Evolutionary conservation across 331 rosid species (phyloP).

Genomic region (Quercus tomentella): DNA sequence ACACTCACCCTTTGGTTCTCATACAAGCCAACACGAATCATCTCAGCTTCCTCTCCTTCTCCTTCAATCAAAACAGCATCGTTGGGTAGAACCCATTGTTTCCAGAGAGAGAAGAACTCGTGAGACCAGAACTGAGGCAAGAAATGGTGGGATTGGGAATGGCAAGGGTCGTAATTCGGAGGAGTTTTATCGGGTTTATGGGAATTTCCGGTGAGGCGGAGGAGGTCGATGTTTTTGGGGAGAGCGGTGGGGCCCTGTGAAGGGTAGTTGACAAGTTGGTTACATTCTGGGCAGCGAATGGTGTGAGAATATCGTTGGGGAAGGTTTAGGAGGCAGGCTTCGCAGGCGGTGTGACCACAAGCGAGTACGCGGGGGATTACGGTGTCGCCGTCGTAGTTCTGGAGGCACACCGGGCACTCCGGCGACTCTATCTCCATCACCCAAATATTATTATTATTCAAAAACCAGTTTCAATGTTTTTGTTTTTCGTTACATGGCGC

Average conservation of each 20-base stretch:
- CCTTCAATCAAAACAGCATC: conserved; percentile 41
- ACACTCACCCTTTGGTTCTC: conserved; percentile 45
- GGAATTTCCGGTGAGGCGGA: conserved; percentile 37
- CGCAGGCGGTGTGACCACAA: conserved; percentile 80
- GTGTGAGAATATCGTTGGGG: conserved; percentile 59
- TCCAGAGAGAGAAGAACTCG: conserved; percentile 64
- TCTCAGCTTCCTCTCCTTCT: neutral
- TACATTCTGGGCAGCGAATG: conserved; percentile 86
- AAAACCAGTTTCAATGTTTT: neutral
- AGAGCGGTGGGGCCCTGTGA: conserved; percentile 63
- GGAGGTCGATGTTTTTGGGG: conserved; percentile 94
- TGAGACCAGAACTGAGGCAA: conserved; percentile 59
- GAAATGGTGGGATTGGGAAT: neutral
- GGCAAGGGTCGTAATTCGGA: neutral
- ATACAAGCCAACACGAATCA: conserved; percentile 9
- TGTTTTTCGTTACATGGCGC: no score
- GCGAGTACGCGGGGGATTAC: conserved; percentile 70
- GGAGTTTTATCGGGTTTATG: conserved; percentile 19
- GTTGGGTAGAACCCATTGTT: conserved; percentile 55
- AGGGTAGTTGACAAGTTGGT: conserved; percentile 66
- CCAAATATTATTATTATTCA: no score
- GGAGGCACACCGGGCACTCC: conserved; percentile 92
- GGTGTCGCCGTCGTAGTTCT: conserved; percentile 51
- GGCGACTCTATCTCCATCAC: conserved; percentile 50
- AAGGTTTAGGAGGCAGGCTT: conserved; percentile 54